Percentiles rank a stretch among this genome's conserved stretches.
Evolutionary conservation across 2,329 filamentous ascomycete species (phyloP).

Genomic region (Chrysoporthe cubensis): DNA sequence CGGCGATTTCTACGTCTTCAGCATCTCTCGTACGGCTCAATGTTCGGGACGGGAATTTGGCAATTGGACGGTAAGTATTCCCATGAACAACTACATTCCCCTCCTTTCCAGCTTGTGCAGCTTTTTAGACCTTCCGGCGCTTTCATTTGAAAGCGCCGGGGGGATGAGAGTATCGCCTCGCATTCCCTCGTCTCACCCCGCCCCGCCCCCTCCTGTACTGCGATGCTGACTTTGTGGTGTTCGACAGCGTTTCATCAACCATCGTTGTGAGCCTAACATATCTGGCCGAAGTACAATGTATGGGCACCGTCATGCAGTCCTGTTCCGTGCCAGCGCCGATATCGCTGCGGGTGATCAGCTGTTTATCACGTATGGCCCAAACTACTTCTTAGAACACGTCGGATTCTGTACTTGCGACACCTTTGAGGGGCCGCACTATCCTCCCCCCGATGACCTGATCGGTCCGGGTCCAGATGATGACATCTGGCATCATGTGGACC

Average conservation of each 20-base stretch:
- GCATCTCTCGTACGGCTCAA: neutral
- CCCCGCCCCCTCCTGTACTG: neutral
- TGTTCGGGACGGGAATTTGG: neutral
- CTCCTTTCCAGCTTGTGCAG: neutral
- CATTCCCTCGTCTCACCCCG: too few relatives aligned
- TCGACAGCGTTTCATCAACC: conserved; percentile 9
- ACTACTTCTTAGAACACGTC: neutral
- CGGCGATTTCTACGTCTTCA: neutral
- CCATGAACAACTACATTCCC: neutral
- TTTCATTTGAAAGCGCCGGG: too few relatives aligned
- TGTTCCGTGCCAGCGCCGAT: neutral
- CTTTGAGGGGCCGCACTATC: neutral
- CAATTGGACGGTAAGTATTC: conserved; percentile 10
- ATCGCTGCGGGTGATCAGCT: neutral
- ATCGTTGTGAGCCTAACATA: neutral
- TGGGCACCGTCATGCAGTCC: neutral
- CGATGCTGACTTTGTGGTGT: neutral
- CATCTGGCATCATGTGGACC: neutral
- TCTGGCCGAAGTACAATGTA: neutral
- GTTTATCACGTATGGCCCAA: neutral
- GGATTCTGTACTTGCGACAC: neutral
- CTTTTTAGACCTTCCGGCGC: neutral
- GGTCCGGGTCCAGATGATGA: neutral
- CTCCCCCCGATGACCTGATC: neutral
- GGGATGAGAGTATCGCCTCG: neutral